Base-by-base conservation (phyloP, 805 yeast genomes). In the Yarrowia sp. region DNA sequence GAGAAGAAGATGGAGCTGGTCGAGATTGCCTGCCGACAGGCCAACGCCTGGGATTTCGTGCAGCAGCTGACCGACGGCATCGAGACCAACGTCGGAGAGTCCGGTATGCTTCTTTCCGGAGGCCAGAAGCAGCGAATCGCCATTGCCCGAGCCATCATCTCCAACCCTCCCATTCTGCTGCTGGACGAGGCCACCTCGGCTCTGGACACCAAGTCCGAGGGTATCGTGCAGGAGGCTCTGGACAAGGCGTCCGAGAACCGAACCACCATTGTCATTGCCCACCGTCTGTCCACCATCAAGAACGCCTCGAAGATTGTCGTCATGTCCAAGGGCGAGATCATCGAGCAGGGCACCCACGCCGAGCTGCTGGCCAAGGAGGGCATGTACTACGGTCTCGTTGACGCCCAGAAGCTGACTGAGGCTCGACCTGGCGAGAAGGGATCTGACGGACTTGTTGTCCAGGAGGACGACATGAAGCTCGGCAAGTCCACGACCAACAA, bases 121-220 rank as follows among this genome's bases (percentile, higher is more conserved):
- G 90, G 90, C 10, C 90, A 85, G 69, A 85, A 85, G 68, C 90
- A 85, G 72, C 78, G 89, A 68, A 78, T 85, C 32, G 89, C 90
- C 7, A 83, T 85, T 69, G 90, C 90, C 0, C 75, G 90, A 64
- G 88, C 88, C 9, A 76, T 85, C 65, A 81, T 86, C 49, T 84
- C 85, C 65, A 78, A 80, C 63, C 90, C 90, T 1, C 74, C 78
- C 27, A 77, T 85, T 27, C 74, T 85, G 66, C 77, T 85, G 19
- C 73, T 85, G 63, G 90, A 85, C 67, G 90, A 85, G 67, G 86
- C 86, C n/a, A 82, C 86, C 0, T 81, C 84, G 3, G 86, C 86
- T 1, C 71, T 82, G 24, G 86, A 82, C 67, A 80, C 80, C 70
- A 74, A 73, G 64, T 72, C 76, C 1, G 78, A 75, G 63, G 78